Evolutionary conservation across 2,329 filamentous ascomycete species (phyloP).

Genomic region (Phoma sp.): DNA sequence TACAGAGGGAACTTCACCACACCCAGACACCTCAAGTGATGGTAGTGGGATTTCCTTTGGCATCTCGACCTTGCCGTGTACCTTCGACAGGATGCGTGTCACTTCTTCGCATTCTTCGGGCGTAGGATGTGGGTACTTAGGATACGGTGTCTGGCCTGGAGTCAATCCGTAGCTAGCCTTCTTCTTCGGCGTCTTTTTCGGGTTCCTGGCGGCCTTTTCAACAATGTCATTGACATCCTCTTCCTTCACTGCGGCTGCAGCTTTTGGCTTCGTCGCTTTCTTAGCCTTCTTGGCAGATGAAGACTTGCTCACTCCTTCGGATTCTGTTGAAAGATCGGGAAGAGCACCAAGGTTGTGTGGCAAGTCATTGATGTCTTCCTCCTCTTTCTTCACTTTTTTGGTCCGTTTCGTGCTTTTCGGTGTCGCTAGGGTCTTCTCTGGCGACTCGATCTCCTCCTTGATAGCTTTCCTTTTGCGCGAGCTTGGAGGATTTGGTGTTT

Average conservation of each 20-base stretch:
- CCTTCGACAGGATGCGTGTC: slow-evolving; percentile 65
- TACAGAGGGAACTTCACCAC: slow-evolving; percentile 69
- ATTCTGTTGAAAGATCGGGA: slow-evolving; percentile 20
- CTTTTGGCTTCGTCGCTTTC: slow-evolving; percentile 26
- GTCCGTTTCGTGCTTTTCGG: slow-evolving; percentile 46
- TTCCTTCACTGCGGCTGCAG: slow-evolving; percentile 23
- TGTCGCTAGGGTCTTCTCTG: slow-evolving; percentile 13
- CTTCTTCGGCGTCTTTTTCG: slow-evolving; percentile 44
- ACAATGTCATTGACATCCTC: slow-evolving; percentile 32
- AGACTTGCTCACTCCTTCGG: slow-evolving; percentile 8
- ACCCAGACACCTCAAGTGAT: slow-evolving; percentile 73
- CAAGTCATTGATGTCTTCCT: slow-evolving; percentile 55
- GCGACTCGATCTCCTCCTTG: slow-evolving; percentile 26
- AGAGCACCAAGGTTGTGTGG: slow-evolving; percentile 62
- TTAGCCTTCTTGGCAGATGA: slow-evolving; percentile 24
- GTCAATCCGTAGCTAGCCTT: slow-evolving; percentile 52
- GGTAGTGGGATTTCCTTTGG: slow-evolving; percentile 73
- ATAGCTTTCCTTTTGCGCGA: slow-evolving; percentile 34
- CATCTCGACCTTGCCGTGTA: slow-evolving; percentile 69
- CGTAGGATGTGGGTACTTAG: slow-evolving; percentile 69
- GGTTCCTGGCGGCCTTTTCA: slow-evolving; percentile 31
- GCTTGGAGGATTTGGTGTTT: slow-evolving; percentile 45
- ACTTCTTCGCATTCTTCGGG: slow-evolving; percentile 73
- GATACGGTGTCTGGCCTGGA: slow-evolving; percentile 67
- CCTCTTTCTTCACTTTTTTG: slow-evolving; percentile 44